Percentiles rank a stretch among this genome's conserved stretches.
Conservation (phyloP, 495 filamentous ascomycete species). For the Letharia lupina region DNA sequence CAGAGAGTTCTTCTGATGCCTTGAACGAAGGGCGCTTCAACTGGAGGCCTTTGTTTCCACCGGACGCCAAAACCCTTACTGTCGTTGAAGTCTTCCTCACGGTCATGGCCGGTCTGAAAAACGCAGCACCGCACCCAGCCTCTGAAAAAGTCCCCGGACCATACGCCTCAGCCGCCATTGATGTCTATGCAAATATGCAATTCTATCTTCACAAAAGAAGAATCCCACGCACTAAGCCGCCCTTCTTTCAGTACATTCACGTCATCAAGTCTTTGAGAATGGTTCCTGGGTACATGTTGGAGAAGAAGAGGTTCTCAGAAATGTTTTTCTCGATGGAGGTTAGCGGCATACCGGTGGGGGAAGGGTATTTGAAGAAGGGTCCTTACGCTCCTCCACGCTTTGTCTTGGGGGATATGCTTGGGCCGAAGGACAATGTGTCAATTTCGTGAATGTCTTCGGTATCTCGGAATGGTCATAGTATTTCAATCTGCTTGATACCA, state of each 20-base stretch:
- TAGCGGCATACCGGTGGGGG: background rate
- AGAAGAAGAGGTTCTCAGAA: constrained; percentile 2
- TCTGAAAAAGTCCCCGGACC: constrained; percentile 1
- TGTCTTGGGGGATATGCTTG: background rate
- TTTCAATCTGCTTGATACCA: background rate
- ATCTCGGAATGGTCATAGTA: background rate
- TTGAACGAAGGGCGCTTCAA: background rate
- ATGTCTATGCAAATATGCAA: constrained; percentile 2
- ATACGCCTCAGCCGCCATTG: background rate
- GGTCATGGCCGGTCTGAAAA: background rate
- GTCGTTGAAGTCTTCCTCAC: constrained; percentile 5
- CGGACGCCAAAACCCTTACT: background rate
- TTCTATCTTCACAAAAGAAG: background rate
- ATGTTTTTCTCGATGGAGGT: background rate
- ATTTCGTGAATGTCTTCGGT: background rate
- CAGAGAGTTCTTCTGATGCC: background rate
- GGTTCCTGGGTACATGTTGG: constrained; percentile 7
- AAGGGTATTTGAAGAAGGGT: background rate
- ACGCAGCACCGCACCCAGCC: background rate
- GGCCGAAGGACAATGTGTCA: background rate
- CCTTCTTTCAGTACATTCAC: constrained; percentile 5
- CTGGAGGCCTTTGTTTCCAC: background rate
- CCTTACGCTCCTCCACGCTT: background rate
- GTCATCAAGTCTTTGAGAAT: constrained; percentile 4
- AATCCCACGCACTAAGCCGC: background rate